Evolutionary conservation across 176 grass and related monocot genomes (phyloP).

Genomic region (Oryza punctata): DNA sequence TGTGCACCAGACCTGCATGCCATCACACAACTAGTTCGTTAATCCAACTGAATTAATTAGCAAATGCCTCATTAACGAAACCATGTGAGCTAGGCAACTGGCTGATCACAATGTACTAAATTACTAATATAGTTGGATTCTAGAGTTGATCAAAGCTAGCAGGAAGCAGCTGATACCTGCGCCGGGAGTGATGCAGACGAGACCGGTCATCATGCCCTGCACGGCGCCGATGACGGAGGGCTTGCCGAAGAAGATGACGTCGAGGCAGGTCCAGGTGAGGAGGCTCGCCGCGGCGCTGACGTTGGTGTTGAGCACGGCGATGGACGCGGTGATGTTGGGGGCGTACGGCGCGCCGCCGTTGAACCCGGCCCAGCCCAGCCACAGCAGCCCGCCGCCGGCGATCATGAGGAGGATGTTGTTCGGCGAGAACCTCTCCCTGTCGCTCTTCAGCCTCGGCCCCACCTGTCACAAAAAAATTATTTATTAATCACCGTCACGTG

Average conservation of each 20-base stretch:
- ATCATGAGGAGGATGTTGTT: conserved; percentile 81
- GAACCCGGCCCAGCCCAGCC: conserved; percentile 83
- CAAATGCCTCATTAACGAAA: not conserved
- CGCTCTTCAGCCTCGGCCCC: conserved; percentile 67
- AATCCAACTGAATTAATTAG: not conserved
- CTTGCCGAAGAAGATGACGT: conserved; percentile 77
- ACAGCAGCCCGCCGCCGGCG: conserved; percentile 65
- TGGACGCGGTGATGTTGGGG: conserved; percentile 54
- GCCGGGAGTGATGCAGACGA: conserved; percentile 72
- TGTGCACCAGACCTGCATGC: conserved; percentile 64
- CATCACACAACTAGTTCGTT: not conserved
- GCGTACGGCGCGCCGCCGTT: conserved; percentile 75
- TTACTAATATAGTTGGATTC: not conserved
- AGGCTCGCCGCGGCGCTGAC: conserved; percentile 71
- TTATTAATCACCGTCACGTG: not conserved
- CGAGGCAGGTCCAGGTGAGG: conserved; percentile 76
- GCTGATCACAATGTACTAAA: not conserved
- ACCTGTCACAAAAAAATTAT: conserved; percentile 37
- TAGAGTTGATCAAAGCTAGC: not conserved
- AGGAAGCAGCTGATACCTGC: conserved; percentile 47
- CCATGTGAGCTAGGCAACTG: not conserved
- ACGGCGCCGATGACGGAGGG: conserved; percentile 76
- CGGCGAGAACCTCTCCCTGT: conserved; percentile 71
- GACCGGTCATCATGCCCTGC: conserved; percentile 87
- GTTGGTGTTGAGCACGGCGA: conserved; percentile 75